Evolutionary conservation across 495 filamentous ascomycete genomes (phyloP), one percentile per base, ranked within the genome.

Genomic region (Lichenothelia convexa): DNA sequence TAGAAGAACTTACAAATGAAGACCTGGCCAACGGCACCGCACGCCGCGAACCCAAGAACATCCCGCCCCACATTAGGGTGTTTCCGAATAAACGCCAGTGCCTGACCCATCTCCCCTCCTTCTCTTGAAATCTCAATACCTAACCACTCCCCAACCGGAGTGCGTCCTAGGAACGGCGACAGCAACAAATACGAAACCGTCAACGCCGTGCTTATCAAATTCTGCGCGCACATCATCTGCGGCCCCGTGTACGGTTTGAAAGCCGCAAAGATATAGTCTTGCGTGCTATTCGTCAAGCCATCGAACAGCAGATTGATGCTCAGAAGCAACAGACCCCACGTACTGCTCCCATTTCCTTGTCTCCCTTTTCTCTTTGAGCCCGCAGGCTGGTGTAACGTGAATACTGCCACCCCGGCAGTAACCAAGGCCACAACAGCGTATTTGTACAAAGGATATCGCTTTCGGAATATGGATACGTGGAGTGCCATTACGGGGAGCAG

Each of bases 201-300:
- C 34, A 94, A 55, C 21, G 67, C 41, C 0, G 82, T 86, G 27
- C 67, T 74, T 45, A 95, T 71, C 21, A 92, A 55, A 48, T 94
- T 95, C 49, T 93, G 81, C n/a, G 87, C 91, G 40, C 83, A 83
- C 89, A 97, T 97, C 89, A 97, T 95, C 69, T 95, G 91, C 35
- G 87, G 84, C 2, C 91, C 91, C 11, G 71, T 66, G 56, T 85
- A 92, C 15, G 71, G 67, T 43, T 70, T 72, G 56, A 79, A 85
- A 6, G 71, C 69, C 35, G 53, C 54, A 56, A 94, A 94, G 58
- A 97, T 82, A 55, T 93, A 76, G 56, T 97, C 89, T 64, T 97
- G 89, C 20, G 85, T 93, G 34, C 74, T 81, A 54, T 97, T 97
- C 30, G 87, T 95, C 39, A 97, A 65, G 36, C 89, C 89, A 56